Percentiles rank a stretch among this genome's conserved stretches.
phyloP scores from a whole-genome alignment of 108 stramenopile genomes.

The Conticribra weissflogii region DNA sequence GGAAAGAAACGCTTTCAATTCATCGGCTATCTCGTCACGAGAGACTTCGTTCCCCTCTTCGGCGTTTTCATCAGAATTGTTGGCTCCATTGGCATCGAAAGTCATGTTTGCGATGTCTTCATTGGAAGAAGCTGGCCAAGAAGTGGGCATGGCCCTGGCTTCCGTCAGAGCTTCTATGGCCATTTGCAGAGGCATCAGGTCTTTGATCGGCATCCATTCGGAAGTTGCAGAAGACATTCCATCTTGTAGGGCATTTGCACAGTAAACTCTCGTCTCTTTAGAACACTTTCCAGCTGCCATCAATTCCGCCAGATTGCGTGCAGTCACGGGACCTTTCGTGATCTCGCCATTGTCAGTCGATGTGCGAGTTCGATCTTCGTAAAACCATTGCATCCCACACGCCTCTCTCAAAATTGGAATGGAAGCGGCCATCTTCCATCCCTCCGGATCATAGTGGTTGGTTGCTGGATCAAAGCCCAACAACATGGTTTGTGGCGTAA shows the following conservation, averaged over 20 bases:
- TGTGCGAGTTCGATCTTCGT: conserved; percentile 19
- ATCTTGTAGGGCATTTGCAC: too few relatives aligned
- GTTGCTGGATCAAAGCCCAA: conserved; percentile 31
- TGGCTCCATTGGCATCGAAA: neutral
- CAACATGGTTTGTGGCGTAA: conserved; percentile 41
- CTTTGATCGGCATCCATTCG: conserved; percentile 60
- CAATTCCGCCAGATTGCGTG: conserved; percentile 46
- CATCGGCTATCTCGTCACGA: conserved; percentile 35
- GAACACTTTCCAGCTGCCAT: neutral
- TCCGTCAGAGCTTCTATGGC: conserved; percentile 63
- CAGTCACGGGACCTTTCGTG: conserved; percentile 52
- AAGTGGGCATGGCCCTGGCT: conserved; percentile 21
- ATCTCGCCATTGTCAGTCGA: neutral
- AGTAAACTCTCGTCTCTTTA: too few relatives aligned
- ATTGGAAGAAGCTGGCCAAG: neutral
- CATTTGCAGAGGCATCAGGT: conserved; percentile 44
- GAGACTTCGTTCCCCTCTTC: conserved; percentile 2
- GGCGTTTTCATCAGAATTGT: neutral
- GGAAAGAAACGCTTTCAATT: conserved; percentile 71
- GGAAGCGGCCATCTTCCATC: conserved; percentile 55
- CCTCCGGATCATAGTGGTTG: conserved; percentile 31
- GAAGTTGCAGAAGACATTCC: too few relatives aligned
- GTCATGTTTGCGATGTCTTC: neutral
- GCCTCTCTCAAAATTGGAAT: conserved; percentile 61
- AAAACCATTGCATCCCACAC: conserved; percentile 60